Evolutionary conservation across 352 stramenopile species (phyloP).

Genomic region (Pythium sukuiense): DNA sequence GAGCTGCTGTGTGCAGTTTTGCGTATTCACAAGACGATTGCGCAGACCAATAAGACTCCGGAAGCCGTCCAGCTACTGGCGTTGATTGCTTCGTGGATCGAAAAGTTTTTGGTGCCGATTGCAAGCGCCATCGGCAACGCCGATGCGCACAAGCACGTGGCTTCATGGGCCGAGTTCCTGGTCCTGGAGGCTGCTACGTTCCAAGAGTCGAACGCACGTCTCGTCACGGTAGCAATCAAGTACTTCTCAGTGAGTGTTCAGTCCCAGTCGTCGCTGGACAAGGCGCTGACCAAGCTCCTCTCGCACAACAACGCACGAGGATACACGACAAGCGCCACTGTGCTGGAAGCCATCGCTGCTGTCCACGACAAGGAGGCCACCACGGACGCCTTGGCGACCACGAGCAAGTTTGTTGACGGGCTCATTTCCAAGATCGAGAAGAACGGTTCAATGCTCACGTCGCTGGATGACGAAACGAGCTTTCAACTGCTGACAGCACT

Average conservation of each 20-base stretch:
- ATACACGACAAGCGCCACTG: conserved; percentile 16
- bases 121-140: not conserved
- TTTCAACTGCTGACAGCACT: conserved; percentile 52
- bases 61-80: conserved; percentile 19
- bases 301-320: conserved; percentile 15
- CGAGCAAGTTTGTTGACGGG: conserved; percentile 33
- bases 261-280: not conserved
- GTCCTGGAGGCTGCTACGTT: conserved; percentile 12
- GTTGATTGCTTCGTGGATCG: conserved; percentile 37
- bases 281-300: conserved; percentile 16
- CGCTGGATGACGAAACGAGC: conserved; percentile 21
- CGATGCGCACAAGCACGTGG: not conserved
- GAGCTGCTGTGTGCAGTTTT: conserved; percentile 16
- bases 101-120: conserved; percentile 12
- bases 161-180: conserved; percentile 21
- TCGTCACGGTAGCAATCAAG: conserved; percentile 10
- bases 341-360: conserved; percentile 24
- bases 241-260: not conserved
- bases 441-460: conserved; percentile 8
- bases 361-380: conserved; percentile 32
- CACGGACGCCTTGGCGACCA: conserved; percentile 3
- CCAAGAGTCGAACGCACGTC: conserved; percentile 8
- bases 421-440: conserved; percentile 30
- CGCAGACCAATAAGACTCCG: not conserved
- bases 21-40: conserved; percentile 14